These are phyloP conservation scores for Zygnema circumcarinatum DNA, from an alignment of 139 green algal genomes.

Conservation along the genomic window DNA sequence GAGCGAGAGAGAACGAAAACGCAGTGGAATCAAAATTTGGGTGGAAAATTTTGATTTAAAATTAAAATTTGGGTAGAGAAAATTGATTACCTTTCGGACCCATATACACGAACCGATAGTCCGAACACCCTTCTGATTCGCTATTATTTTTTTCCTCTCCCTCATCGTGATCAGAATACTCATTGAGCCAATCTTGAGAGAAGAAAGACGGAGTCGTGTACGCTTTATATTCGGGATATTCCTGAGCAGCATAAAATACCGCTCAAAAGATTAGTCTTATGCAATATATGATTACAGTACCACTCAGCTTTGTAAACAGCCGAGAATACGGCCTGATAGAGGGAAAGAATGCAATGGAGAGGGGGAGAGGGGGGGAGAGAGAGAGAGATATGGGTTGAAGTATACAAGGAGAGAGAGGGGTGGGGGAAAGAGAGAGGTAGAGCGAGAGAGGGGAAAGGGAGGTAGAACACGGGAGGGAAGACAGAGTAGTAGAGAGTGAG, in stretches of 20 bases:
- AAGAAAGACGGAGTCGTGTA: slow-evolving; percentile 78
- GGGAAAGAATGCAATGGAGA: background rate
- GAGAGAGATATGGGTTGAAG: background rate
- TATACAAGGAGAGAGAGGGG: background rate
- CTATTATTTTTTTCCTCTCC: slow-evolving; percentile 23
- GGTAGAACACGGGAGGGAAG: background rate
- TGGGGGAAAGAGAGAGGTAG: background rate
- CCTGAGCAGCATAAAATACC: too few species aligned
- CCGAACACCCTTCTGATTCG: slow-evolving; percentile 47
- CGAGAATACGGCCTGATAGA: too few species aligned
- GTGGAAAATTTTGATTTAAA: too few species aligned
- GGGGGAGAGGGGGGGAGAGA: background rate
- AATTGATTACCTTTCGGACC: slow-evolving; percentile 67
- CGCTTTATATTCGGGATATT: slow-evolving; percentile 72
- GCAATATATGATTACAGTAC: too few species aligned
- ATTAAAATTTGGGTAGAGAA: too few species aligned
- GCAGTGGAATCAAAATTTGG: too few species aligned
- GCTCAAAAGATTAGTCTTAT: too few species aligned
- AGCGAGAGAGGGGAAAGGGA: background rate
- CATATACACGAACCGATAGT: slow-evolving; percentile 89
- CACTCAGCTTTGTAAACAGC: too few species aligned
- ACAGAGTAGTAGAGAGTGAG: background rate
- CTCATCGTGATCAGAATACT: slow-evolving; percentile 71
- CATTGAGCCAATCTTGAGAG: slow-evolving; percentile 89
- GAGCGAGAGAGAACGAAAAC: too few species aligned